Conservation (phyloP, 1,139 yeast genomes). For the Protomyces arabidopsidicola region DNA sequence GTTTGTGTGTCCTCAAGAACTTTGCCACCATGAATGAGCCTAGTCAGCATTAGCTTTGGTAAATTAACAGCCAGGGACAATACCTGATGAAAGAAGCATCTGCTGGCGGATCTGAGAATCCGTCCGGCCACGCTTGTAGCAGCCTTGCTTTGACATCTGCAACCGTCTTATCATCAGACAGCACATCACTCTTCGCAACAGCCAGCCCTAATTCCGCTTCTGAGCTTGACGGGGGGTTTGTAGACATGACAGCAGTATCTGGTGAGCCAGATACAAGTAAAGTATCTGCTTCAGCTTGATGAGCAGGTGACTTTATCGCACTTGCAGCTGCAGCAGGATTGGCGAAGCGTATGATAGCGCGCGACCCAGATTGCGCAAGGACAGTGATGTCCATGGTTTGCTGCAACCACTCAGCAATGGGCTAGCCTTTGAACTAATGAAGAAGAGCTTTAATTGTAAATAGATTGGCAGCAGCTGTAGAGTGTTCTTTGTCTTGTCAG, state of each 20-base stretch:
- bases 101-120: neutral
- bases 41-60: neutral
- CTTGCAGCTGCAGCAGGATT: neutral
- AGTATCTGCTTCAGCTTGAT: neutral
- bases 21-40: neutral
- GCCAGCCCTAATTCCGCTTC: neutral
- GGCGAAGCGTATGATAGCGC: neutral
- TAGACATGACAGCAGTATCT: neutral
- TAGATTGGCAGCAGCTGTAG: too few species aligned
- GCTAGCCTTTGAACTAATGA: neutral
- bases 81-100: neutral
- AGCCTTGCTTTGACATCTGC: neutral
- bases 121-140: neutral
- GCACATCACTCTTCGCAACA: neutral
- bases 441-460: neutral
- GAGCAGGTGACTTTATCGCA: neutral
- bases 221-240: neutral
- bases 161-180: neutral
- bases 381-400: neutral
- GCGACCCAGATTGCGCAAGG: neutral
- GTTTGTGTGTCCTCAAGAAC: neutral
- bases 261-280: neutral
- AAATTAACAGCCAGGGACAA: neutral
- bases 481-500: too few species aligned
- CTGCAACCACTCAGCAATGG: neutral